phyloP scores from a whole-genome alignment of 225 moss, liverwort and hornwort genomes.

The Pseudisothecium myosuroides region DNA sequence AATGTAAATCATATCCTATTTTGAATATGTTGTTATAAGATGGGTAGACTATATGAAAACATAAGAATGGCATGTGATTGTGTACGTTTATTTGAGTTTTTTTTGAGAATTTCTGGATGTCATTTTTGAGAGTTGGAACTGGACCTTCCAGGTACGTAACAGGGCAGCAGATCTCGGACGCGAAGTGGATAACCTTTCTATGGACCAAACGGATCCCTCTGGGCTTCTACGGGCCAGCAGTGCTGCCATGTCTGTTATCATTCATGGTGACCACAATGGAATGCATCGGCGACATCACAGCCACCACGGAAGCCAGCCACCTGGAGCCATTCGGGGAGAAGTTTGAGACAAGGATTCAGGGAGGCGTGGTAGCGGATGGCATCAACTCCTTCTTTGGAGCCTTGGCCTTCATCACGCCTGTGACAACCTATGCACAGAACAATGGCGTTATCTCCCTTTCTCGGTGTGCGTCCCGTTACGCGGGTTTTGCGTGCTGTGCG shows the following conservation, averaged over 20 bases:
- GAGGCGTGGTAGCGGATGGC: constrained; percentile 71
- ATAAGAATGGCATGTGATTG: background rate
- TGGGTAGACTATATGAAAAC: background rate
- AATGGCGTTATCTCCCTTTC: constrained; percentile 89
- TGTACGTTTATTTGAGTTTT: background rate
- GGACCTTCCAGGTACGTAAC: constrained; percentile 49
- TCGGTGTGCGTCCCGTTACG: constrained; percentile 72
- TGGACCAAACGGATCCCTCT: constrained; percentile 56
- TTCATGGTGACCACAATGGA: constrained; percentile 84
- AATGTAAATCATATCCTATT: background rate
- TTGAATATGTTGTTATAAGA: background rate
- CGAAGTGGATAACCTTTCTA: constrained; percentile 72
- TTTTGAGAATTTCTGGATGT: background rate
- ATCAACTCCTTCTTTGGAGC: constrained; percentile 60
- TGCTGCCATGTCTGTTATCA: constrained; percentile 61
- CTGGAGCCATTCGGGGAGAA: constrained; percentile 49
- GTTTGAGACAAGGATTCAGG: constrained; percentile 54
- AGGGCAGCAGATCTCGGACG: constrained; percentile 19
- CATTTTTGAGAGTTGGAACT: background rate
- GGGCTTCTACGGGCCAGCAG: constrained; percentile 69
- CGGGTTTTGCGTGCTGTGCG: constrained; percentile 53
- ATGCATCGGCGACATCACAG: constrained; percentile 85
- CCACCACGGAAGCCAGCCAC: constrained; percentile 77
- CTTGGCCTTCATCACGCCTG: constrained; percentile 54
- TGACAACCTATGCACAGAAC: constrained; percentile 87